Conservation (phyloP, 2,329 filamentous ascomycete genomes). For the Fusarium udum region DNA sequence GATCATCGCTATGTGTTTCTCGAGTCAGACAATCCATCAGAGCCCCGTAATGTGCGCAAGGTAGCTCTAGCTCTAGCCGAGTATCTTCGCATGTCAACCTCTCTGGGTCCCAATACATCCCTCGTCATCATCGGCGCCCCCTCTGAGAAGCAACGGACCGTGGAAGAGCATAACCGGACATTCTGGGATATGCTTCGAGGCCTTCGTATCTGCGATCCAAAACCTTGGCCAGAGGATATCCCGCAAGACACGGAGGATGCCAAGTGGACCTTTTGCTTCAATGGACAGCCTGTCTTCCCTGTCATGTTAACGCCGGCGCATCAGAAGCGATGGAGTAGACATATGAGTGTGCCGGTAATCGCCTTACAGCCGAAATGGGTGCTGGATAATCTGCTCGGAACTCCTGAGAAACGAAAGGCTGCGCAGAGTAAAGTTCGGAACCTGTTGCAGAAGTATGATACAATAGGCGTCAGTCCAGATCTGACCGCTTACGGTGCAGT, state of each 20-base stretch:
- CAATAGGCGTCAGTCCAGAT: background rate
- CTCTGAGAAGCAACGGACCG: background rate
- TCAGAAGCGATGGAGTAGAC: background rate
- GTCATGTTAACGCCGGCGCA: background rate
- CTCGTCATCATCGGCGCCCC: background rate
- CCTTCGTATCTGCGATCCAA: background rate
- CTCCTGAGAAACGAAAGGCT: background rate
- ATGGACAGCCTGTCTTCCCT: background rate
- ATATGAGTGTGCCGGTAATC: background rate
- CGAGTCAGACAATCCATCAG: background rate
- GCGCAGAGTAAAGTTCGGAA: background rate
- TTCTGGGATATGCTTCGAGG: background rate
- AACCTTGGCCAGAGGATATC: background rate
- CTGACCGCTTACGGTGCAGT: background rate
- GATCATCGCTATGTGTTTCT: background rate
- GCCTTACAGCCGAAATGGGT: background rate
- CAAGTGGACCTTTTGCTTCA: background rate
- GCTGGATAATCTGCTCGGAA: background rate
- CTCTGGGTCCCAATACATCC: background rate
- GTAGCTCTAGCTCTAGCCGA: background rate
- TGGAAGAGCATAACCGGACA: background rate
- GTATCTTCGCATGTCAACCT: background rate
- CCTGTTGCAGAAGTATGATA: background rate
- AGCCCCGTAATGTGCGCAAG: background rate
- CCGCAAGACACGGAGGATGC: background rate